Base-by-base conservation (phyloP, 1,284 basidiomycete species). In the Cutaneotrichosporon sp. region DNA sequence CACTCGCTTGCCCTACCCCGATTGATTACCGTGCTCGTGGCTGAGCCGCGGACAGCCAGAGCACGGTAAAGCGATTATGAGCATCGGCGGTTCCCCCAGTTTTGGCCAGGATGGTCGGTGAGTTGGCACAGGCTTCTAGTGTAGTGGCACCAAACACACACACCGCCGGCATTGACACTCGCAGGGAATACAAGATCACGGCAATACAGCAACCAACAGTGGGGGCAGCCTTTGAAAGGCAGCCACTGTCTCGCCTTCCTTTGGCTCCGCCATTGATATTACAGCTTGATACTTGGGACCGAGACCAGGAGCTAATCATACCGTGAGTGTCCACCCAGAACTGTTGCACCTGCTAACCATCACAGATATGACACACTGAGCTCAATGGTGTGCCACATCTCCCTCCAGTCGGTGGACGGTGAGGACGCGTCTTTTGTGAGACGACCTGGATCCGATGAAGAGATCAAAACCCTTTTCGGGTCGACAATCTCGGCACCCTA, bases 401-500 rank as follows among this genome's bases (percentile, higher is more conserved):
- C 85, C 16, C 73, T 91, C 22, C 60, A 69, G 48, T 68, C 66
- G 7, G 59, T 61, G 8, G 59, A 63, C 10, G 68, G 62, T 2
- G 62, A 70, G 24, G 65, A 71, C 17, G 60, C 67, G 4, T 59
- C 64, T 16, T 61, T 60, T 50, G 60, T 69, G 17, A 35, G 41
- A 7, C 60, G 60, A 17, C 47, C n/a, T n/a, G n/a, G n/a, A n/a
- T n/a, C 45, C 2, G 55, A 59, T 17, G 61, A 55, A 25, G 61
- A 65, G 27, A 17, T 52, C 45, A 64, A 67, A 0, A 60, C 62
- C 1, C 80, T 86, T 57, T 78, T 93, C 17, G 89, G 92, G 68
- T 91, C 91, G 33, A 87, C 85, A 54, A 88, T 92, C 25, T 84
- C 90, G 12, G 85, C 85, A 1, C 82, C 88, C 2, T 83, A 88